Percentiles rank a stretch among this genome's conserved stretches.
These are phyloP conservation scores for Aspergillus ibericus DNA, from an alignment of 2,329 filamentous ascomycete species.

Conservation along the genomic window DNA sequence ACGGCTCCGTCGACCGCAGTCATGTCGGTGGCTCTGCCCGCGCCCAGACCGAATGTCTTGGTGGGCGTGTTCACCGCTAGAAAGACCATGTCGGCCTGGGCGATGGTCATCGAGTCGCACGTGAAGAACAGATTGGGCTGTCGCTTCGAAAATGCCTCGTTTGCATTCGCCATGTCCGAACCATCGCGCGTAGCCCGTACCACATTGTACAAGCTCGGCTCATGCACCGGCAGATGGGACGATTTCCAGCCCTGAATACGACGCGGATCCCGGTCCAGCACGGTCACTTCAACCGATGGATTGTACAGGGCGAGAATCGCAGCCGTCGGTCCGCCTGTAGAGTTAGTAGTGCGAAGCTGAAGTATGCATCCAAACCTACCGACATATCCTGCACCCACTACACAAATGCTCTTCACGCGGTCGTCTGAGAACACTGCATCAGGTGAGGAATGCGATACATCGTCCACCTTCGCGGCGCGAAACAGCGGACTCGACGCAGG, in stretches of 20 bases:
- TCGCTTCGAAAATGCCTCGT: constrained; percentile 45
- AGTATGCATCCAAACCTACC: constrained; percentile 50
- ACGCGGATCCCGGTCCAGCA: constrained; percentile 67
- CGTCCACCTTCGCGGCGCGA: constrained; percentile 24
- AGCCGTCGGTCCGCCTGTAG: constrained; percentile 68
- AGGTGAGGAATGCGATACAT: constrained; percentile 1
- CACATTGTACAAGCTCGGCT: constrained; percentile 69
- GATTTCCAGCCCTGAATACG: constrained; percentile 75
- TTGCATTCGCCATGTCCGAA: constrained; percentile 13
- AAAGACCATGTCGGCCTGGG: constrained; percentile 70
- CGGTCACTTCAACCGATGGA: constrained; percentile 67
- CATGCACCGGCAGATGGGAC: constrained; percentile 70
- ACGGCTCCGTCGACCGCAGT: constrained; percentile 70
- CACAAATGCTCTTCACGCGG: constrained; percentile 58
- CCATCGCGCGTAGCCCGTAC: constrained; percentile 53
- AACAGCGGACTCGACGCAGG: constrained; percentile 30
- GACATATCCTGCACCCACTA: constrained; percentile 74
- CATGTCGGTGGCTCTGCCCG: constrained; percentile 71
- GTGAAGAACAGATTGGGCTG: constrained; percentile 72
- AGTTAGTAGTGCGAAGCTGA: neutral
- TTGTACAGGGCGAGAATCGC: constrained; percentile 74
- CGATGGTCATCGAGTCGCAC: constrained; percentile 63
- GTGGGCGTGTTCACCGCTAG: constrained; percentile 79
- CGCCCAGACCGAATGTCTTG: constrained; percentile 68
- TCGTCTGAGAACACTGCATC: neutral